Base-by-base conservation (phyloP, 2,329 filamentous ascomycete species). In the Volutella citrinella region DNA sequence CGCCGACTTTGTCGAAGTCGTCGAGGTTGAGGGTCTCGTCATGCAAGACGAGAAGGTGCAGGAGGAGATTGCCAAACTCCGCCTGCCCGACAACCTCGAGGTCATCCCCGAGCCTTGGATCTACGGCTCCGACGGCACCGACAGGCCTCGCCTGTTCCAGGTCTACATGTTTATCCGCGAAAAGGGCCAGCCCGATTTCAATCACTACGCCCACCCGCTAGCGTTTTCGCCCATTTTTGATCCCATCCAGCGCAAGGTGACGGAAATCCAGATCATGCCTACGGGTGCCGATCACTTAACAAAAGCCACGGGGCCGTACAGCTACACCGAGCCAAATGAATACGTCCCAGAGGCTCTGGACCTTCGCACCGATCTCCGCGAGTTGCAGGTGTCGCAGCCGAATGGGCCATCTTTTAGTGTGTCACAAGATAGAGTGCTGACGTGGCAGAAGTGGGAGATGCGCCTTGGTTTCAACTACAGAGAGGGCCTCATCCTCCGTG, bases 381-480 rank as follows among this genome's bases (percentile, higher is more conserved):
- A 32, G 13, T 18, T 36, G 2, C 25, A 36, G 7, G 37, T 40
- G 8, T 23, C 16, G 8, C 37, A 40, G 14, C 37, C 37, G 7
- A 21, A 40, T 8, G 37, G 37, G 3, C n/a, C 37, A 3, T 40
- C 37, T 7, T 40, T 40, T 16, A 32, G 7, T 18, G 22, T 40
- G 14, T 39, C 36, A 6, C 23, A 36, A 7, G 37, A 40, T 17
- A 30, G 30, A 9, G 19, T 39, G 11, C 22, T 40, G 32, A 35
- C 12, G 3, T 40, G 37, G 37, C 37, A 40, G 16, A 40, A 40
- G 14, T 40, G 37, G 37, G 27, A 40, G 10, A 40, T 40, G 37
- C 37, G 37, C 17, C 27, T 40, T 12, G 24, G 32, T 9, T 40
- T 40, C 22, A 40, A 40, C 25, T 40, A 40, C 18, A 20, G 37